Base-by-base conservation (phyloP, 176 grass and related monocot species). In the Puya raimondii region DNA sequence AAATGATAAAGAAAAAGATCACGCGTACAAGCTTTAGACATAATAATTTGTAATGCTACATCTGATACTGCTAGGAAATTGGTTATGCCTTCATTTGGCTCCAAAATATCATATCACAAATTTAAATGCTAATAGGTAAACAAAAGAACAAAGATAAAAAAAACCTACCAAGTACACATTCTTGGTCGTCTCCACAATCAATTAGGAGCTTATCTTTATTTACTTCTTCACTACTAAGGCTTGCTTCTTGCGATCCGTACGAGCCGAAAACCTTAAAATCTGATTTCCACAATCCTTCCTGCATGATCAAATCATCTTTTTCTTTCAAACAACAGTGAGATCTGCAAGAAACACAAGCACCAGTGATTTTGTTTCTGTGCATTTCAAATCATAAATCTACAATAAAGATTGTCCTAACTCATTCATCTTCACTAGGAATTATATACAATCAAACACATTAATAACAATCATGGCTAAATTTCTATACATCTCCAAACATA, bases 101-200 rank as follows among this genome's bases (percentile, higher is more conserved):
- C 56, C 21, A 21, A 29, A 26, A 29, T 52, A 18, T 57, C n/a
- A 23, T 3, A 53, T 56, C 8, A 72, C 42, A 67, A 67, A 16
- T 42, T 47, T 1, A 48, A 42, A 42, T 14, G 15, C 16, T 48
- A 42, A 3, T 29, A 67, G 22, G 4, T 27, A 12, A 48, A 42
- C 10, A 15, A 21, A 48, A 51, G 22, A 51, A 14, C 56, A 47
- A 10, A 3, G 53, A 70, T 70, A 15, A 29, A 59, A 61, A 59
- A 47, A 26, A 26, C 75, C 18, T 69, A 77, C 66, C 75, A 69
- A 77, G 26, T 50, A 77, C 66, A 69, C 75, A 77, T 63, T 77
- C 75, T 69, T 63, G 75, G 26, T 77, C 75, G 48, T 52, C 10
- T 26, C 66, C 65, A 63, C 66, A 77, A 61, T 77, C 75, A 50